Percentiles rank a stretch among this genome's conserved stretches.
These are phyloP conservation scores for Bruguiera gymnorhiza DNA, from an alignment of 345 rosid genomes.

Conservation along the genomic window DNA sequence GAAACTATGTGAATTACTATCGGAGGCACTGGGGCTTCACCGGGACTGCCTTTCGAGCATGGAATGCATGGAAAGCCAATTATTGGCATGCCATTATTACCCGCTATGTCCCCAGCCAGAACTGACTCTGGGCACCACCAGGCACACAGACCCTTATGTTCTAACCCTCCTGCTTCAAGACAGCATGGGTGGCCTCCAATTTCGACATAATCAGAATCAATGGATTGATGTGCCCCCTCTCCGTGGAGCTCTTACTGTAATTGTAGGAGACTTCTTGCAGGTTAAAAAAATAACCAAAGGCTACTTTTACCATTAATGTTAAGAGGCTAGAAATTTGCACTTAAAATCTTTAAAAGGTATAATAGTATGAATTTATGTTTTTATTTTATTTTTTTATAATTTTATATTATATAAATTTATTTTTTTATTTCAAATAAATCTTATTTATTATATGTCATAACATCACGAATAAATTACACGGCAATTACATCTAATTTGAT, in stretches of 20 bases:
- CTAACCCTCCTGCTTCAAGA: conserved; percentile 49
- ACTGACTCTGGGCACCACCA: conserved; percentile 36
- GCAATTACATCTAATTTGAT: too few species aligned
- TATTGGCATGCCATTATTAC: conserved; percentile 43
- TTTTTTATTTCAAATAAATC: too few species aligned
- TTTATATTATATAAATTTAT: too few species aligned
- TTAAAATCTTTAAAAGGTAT: too few species aligned
- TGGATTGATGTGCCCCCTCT: conserved; percentile 45
- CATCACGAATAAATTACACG: too few species aligned
- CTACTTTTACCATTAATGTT: too few species aligned
- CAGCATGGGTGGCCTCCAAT: conserved; percentile 45
- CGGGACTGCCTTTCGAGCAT: conserved; percentile 32
- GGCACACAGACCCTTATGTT: conserved; percentile 48
- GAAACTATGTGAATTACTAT: conserved; percentile 30
- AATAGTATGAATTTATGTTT: too few species aligned
- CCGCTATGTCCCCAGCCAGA: conserved; percentile 56
- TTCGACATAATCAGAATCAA: conserved; percentile 28
- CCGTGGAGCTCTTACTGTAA: conserved; percentile 38
- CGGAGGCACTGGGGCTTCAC: conserved; percentile 44
- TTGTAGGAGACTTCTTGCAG: conserved; percentile 54
- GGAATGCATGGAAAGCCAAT: conserved; percentile 49
- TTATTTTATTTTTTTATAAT: too few species aligned
- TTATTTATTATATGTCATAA: too few species aligned
- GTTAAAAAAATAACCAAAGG: conserved; percentile 9
- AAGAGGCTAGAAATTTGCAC: too few species aligned